Base-by-base conservation (phyloP, 495 filamentous ascomycete genomes). In the Aspergillus leporis region DNA sequence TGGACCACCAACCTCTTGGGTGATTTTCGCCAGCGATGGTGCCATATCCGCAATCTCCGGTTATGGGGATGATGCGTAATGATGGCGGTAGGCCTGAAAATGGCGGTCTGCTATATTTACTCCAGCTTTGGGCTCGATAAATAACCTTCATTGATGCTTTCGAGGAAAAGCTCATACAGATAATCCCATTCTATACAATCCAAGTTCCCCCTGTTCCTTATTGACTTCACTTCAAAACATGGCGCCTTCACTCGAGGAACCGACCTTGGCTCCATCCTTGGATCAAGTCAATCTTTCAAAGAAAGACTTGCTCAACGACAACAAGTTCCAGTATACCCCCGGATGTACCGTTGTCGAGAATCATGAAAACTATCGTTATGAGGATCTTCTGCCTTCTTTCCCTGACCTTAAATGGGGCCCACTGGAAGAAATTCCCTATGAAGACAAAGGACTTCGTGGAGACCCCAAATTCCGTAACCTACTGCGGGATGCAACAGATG, bases 371-470 rank as follows among this genome's bases (percentile, higher is more conserved):
- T 88, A 88, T 61, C 73, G 78, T 18, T 74, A 84, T 53, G 78
- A 86, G 48, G 74, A 85, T 51, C 72, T 88, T 19, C 73, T 78
- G 7, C 84, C 83, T 6, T 72, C 65, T 2, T 88, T 87, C 60
- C 85, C 85, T 0, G 73, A 84, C 22, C 50, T 85, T 52, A 70
- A 78, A 16, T 87, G 83, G 83, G 70, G 68, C 1, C 69, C 81
- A 0, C 61, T 88, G 19, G 73, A 73, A 43, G 73, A 83, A 32
- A 69, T 79, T 3, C 67, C 76, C 0, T 84, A 86, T 58, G 58
- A 75, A 14, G 85, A 87, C 63, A 82, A 80, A 62, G 85, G 82
- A 10, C 68, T 81, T 41, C 69, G 78, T 9, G 83, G 85, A 36
- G 77, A 86, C 56, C 77, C 82, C 6, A 68, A 79, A 18, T 86